Base-by-base conservation (phyloP, 331 rosid species). In the Cydonia oblonga region DNA sequence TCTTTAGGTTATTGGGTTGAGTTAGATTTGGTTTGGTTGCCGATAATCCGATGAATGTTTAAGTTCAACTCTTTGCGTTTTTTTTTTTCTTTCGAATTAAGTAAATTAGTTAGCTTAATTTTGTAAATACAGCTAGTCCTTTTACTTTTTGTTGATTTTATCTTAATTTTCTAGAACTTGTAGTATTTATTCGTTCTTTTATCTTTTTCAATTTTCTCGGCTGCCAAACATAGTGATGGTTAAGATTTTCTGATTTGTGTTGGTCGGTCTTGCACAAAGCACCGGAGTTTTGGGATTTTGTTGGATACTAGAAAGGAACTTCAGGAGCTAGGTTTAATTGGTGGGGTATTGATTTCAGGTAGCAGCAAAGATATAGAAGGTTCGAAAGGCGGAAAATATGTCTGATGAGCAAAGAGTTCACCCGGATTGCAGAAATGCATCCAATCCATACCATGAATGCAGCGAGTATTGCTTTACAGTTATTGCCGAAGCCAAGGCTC, bases 341-440 rank as follows among this genome's bases (percentile, higher is more conserved):
- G 9, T 52, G 35, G 35, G 2, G 13, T 64, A 8, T 22, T 30
- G 9, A 20, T 25, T 71, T 62, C 64, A 63, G 76, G 83, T 52
- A 22, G n/a, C 35, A 8, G 10, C 52, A 35, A 38, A 16, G 53
- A 9, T 40, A 61, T 24, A 53, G 71, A 20, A 64, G 51, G 38
- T 53, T 20, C 1, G 44, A 40, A 30, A 0, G 16, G 32, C 16
- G 0, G 6, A 2, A 29, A 52, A 10, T 16, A 89, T 89, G 97
- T 75, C 89, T 40, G 95, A 84, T 1, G 97, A 88, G 49, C 83
- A 96, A 76, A 88, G 87, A 25, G 96, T 82, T 69, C 96, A 91
- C 88, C 96, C 88, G 4, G 91, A 95, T 83, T 95, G 97, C 84
- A 83, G 97, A 75, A 95, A 95, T 76, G 96, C 96, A 8, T 75